Evolutionary conservation across 164 flowering plant species (phyloP).

Genomic region (Nelumbo lutea): DNA sequence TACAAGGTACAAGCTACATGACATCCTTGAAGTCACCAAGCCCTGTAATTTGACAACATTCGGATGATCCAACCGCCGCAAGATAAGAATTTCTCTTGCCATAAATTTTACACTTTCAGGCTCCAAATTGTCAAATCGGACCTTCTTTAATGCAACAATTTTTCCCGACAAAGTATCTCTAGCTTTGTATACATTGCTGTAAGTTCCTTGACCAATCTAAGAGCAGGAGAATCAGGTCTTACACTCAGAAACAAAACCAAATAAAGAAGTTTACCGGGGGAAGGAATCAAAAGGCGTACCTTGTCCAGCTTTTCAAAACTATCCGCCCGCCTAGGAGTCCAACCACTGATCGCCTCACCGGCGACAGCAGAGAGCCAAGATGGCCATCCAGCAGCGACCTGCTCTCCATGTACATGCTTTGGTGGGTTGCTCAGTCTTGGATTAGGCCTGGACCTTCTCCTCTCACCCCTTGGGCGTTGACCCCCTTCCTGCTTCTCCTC

Average conservation of each 20-base stretch:
- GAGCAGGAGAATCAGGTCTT: background rate
- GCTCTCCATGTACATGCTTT: constrained; percentile 43
- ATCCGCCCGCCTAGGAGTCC: constrained; percentile 52
- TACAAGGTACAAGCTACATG: constrained; percentile 44
- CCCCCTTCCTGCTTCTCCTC: constrained; percentile 15
- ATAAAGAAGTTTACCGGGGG: background rate
- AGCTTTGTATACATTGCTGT: constrained; percentile 77
- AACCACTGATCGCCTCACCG: constrained; percentile 50
- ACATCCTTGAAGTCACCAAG: constrained; percentile 55
- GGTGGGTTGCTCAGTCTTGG: constrained; percentile 37
- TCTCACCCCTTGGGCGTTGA: constrained; percentile 14
- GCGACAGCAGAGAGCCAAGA: constrained; percentile 54
- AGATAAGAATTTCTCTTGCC: constrained; percentile 80
- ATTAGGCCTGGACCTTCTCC: constrained; percentile 31
- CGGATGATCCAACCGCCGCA: constrained; percentile 38
- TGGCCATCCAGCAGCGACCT: constrained; percentile 43
- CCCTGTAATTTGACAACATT: constrained; percentile 35
- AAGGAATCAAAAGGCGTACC: constrained; percentile 16
- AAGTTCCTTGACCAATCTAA: constrained; percentile 82
- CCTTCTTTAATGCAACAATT: constrained; percentile 54
- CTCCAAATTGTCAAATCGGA: constrained; percentile 49
- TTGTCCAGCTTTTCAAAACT: constrained; percentile 50
- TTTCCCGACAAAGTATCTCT: constrained; percentile 41
- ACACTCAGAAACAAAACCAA: background rate
- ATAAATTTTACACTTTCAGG: constrained; percentile 68